Base-by-base conservation (phyloP, 2,329 filamentous ascomycete genomes). In the Trichoderma sp. region DNA sequence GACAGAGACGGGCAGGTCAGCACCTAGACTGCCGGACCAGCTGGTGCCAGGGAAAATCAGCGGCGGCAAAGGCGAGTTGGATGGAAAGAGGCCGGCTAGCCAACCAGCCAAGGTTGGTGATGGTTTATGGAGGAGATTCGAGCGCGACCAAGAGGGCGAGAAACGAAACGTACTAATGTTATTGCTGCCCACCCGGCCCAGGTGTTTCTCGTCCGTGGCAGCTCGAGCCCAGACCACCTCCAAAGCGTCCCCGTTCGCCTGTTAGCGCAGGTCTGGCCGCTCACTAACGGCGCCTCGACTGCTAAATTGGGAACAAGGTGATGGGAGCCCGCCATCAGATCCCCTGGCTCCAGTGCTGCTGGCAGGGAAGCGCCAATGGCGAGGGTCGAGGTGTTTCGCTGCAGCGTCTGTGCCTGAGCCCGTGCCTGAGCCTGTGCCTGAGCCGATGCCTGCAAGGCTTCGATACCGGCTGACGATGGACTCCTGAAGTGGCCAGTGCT, bases 271-370 rank as follows among this genome's bases (percentile, higher is more conserved):
- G 60, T 52, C 52, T 68, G 58, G 67, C 67, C 67, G 60, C 60
- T 57, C 65, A 53, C 67, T 68, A 68, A 68, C 35, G 67, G 60
- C 67, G 60, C 39, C 65, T 68, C 60, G 59, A 66, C 67, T 68
- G 67, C 67, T 68, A 68, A 68, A 68, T 68, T 68, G 54, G 67
- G 67, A 68, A 68, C 60, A 50, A 45, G n/a, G 39, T 39, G 56
- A 67, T 67, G 65, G 48, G 57, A 67, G 50, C 42, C 65, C 45
- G 50, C 65, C 54, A 59, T 56, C 65, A 37, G 9, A 29, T 48
- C 65, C 65, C 65, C 56, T 53, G 45, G 54, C 25, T 50, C 27
- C 48, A 48, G 54, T 17, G 64, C 54, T 27, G 64, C 56, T 37
- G 52, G 64, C 64, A 67, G 65, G 58, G 37, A 48, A 57, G 15